Evolutionary conservation across 768 basidiomycete genomes (phyloP).

Genomic region (Pisolithus orientalis): DNA sequence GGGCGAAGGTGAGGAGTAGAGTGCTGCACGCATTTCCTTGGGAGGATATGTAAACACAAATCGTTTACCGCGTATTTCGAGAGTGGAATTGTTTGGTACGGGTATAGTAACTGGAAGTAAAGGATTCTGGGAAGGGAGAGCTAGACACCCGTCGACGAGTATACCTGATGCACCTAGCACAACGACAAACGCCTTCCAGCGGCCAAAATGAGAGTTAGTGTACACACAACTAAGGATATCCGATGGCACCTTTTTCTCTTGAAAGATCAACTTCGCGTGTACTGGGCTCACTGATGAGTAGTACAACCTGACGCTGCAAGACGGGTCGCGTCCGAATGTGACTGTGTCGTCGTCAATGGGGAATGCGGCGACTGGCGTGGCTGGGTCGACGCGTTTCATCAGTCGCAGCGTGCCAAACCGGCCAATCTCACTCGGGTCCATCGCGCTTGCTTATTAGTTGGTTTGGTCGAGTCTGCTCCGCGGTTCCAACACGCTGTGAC

Average conservation of each 20-base stretch:
- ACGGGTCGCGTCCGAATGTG: constrained; percentile 61
- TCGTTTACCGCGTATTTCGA: constrained; percentile 63
- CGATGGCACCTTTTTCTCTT: constrained; percentile 45
- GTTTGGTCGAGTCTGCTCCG: too few species aligned
- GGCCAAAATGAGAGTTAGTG: neutral
- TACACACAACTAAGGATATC: constrained; percentile 2
- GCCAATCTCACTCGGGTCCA: constrained; percentile 52
- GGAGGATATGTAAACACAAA: constrained; percentile 75
- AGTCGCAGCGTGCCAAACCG: constrained; percentile 60
- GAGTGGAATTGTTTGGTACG: constrained; percentile 55
- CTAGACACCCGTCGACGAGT: constrained; percentile 54
- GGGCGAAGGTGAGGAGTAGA: constrained; percentile 47
- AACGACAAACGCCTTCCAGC: constrained; percentile 55
- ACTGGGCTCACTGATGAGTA: constrained; percentile 55
- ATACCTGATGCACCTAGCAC: constrained; percentile 56
- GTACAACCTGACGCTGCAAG: constrained; percentile 64
- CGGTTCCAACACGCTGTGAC: too few species aligned
- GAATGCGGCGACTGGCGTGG: constrained; percentile 53
- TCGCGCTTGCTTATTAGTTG: neutral
- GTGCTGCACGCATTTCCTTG: constrained; percentile 53
- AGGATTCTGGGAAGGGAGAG: constrained; percentile 40
- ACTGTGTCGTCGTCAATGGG: constrained; percentile 65
- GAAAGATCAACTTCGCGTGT: constrained; percentile 64
- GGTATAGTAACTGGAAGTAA: constrained; percentile 48
- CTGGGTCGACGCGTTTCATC: constrained; percentile 45